Conservation (phyloP, 2,329 filamentous ascomycete species). For the Microcyclospora pomicola region DNA sequence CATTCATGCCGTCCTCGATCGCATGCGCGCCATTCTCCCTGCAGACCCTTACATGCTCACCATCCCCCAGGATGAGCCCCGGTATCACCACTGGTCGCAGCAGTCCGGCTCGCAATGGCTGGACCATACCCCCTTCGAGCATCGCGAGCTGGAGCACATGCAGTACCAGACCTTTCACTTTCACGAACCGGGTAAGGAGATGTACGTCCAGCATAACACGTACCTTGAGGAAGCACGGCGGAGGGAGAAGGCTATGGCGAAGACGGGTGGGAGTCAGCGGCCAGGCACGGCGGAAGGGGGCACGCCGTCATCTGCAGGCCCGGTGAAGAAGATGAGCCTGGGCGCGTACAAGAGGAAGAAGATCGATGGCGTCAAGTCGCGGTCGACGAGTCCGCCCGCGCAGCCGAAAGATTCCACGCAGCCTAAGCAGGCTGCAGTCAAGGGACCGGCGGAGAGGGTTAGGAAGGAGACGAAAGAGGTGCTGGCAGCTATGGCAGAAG, state of each 20-base stretch:
- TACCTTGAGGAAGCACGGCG: constrained; percentile 16
- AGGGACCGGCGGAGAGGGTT: constrained; percentile 19
- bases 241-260: constrained; percentile 9
- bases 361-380: constrained; percentile 22
- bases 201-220: constrained; percentile 17
- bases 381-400: constrained; percentile 1
- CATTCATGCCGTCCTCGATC: constrained; percentile 29
- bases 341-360: constrained; percentile 47
- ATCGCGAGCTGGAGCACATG: constrained; percentile 40
- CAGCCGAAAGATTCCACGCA: constrained; percentile 2
- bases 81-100: constrained; percentile 29
- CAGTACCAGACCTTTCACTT: constrained; percentile 51
- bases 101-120: constrained; percentile 29
- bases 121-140: constrained; percentile 38
- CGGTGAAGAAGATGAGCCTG: constrained; percentile 49
- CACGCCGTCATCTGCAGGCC: constrained; percentile 26
- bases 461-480: constrained; percentile 21
- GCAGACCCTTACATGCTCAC: constrained; percentile 33
- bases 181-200: constrained; percentile 36
- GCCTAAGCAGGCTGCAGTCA: constrained; percentile 16
- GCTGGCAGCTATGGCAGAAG: constrained; percentile 14
- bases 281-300: constrained; percentile 22
- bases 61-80: constrained; percentile 31
- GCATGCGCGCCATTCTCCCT: constrained; percentile 30
- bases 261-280: constrained; percentile 12